These are phyloP conservation scores for Naumovozyma baii DNA, from an alignment of 805 yeast species.

Conservation along the genomic window DNA sequence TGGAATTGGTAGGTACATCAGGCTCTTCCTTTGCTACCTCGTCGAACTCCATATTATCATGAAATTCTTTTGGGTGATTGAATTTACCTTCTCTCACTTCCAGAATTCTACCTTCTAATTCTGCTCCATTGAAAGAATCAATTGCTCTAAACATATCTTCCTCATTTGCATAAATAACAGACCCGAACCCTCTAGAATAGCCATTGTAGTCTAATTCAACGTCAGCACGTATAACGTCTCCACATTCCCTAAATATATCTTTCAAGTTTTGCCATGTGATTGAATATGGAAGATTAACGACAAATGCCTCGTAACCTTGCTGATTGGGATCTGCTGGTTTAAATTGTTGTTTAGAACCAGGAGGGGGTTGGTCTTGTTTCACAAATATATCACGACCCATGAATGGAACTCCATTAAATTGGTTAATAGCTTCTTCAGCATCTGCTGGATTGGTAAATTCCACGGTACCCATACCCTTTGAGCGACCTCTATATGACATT, in stretches of 20 bases:
- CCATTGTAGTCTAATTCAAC: conserved; percentile 56
- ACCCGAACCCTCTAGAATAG: conserved; percentile 72
- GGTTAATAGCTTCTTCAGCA: conserved; percentile 60
- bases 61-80: conserved; percentile 22
- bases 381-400: conserved; percentile 79
- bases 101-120: conserved; percentile 20
- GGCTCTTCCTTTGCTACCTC: conserved; percentile 36
- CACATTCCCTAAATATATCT: conserved; percentile 70
- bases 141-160: conserved; percentile 69
- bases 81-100: conserved; percentile 17
- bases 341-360: conserved; percentile 52
- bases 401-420: conserved; percentile 53
- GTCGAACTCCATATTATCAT: background rate
- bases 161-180: conserved; percentile 58
- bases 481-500: conserved; percentile 63
- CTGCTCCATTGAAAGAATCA: conserved; percentile 61
- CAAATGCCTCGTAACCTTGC: conserved; percentile 48
- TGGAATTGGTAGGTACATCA: conserved; percentile 38
- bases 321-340: conserved; percentile 2
- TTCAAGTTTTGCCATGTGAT: conserved; percentile 75
- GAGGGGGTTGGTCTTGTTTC: conserved; percentile 85
- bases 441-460: conserved; percentile 59
- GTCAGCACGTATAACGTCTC: conserved; percentile 73
- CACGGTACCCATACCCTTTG: conserved; percentile 86
- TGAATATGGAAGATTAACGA: conserved; percentile 75